phyloP scores from a whole-genome alignment of 2,329 filamentous ascomycete genomes.

The Talaromyces sp. region DNA sequence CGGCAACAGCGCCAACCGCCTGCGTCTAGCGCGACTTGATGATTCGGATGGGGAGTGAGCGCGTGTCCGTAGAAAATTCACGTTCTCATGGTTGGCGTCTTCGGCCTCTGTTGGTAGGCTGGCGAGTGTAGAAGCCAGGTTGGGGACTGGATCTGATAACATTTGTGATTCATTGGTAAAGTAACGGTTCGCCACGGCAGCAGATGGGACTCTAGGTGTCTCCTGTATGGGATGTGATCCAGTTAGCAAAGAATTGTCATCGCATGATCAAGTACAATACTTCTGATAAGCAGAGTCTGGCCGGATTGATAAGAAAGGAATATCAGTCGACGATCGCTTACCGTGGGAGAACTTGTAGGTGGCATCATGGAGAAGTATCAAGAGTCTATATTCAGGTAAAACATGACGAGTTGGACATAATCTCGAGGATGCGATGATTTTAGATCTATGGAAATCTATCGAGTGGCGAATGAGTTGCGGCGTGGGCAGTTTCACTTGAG shows the following conservation, averaged over 20 bases:
- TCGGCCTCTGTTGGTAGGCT: constrained; percentile 43
- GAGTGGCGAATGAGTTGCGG: constrained; percentile 10
- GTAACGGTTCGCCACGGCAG: constrained; percentile 37
- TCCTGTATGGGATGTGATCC: constrained; percentile 25
- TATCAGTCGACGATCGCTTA: constrained; percentile 29
- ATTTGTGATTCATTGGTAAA: constrained; percentile 47
- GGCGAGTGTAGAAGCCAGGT: constrained; percentile 53
- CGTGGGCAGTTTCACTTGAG: neutral
- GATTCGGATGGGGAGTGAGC: constrained; percentile 30
- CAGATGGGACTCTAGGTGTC: constrained; percentile 29
- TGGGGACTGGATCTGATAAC: constrained; percentile 51
- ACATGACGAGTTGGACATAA: constrained; percentile 11
- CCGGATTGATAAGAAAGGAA: neutral
- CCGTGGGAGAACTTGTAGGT: constrained; percentile 45
- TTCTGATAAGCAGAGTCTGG: constrained; percentile 1
- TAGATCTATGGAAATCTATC: neutral
- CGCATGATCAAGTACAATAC: neutral
- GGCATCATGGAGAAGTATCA: constrained; percentile 34
- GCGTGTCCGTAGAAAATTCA: constrained; percentile 51
- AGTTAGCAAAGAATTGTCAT: constrained; percentile 20
- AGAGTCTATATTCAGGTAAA: constrained; percentile 17
- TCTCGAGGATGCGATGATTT: neutral
- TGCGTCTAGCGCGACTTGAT: constrained; percentile 35
- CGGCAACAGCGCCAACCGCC: constrained; percentile 29
- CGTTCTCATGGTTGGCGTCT: constrained; percentile 50